These are phyloP conservation scores for Cicer cuneatum DNA, from an alignment of 306 rosid genomes.

Conservation along the genomic window DNA sequence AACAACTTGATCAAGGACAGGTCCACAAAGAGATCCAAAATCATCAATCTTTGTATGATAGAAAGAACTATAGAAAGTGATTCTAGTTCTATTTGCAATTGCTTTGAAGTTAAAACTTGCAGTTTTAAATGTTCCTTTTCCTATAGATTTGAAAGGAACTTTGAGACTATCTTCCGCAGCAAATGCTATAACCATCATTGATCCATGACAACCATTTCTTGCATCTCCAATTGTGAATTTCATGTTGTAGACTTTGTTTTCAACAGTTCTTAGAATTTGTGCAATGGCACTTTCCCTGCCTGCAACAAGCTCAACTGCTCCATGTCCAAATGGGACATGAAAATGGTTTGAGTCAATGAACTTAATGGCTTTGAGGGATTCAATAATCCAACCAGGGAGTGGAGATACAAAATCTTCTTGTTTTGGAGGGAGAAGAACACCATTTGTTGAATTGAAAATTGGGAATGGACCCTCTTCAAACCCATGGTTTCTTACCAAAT, in stretches of 20 bases:
- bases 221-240: conserved; percentile 83
- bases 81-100: conserved; percentile 60
- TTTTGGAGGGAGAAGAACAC: conserved; percentile 86
- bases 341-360: conserved; percentile 66
- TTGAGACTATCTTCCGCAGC: conserved; percentile 71
- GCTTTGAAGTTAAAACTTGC: conserved; percentile 74
- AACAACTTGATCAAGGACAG: conserved; percentile 73
- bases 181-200: conserved; percentile 93
- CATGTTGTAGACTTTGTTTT: conserved; percentile 65
- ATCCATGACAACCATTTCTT: conserved; percentile 89
- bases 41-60: conserved; percentile 79
- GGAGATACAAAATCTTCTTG: conserved; percentile 87
- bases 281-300: conserved; percentile 94
- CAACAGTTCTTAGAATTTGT: conserved; percentile 71
- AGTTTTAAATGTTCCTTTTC: conserved; percentile 66
- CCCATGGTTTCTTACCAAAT: conserved; percentile 75
- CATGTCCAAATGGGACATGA: conserved; percentile 64
- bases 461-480: conserved; percentile 93
- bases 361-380: conserved; percentile 86
- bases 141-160: conserved; percentile 71
- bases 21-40: conserved; percentile 88
- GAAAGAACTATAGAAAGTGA: conserved; percentile 83
- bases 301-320: conserved; percentile 88
- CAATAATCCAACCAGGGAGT: conserved; percentile 93
- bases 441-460: conserved; percentile 72